Evolutionary conservation across 1,139 yeast genomes (phyloP), one percentile per base, ranked within the genome.

Genomic region (Eremothecium sinecaudum): DNA sequence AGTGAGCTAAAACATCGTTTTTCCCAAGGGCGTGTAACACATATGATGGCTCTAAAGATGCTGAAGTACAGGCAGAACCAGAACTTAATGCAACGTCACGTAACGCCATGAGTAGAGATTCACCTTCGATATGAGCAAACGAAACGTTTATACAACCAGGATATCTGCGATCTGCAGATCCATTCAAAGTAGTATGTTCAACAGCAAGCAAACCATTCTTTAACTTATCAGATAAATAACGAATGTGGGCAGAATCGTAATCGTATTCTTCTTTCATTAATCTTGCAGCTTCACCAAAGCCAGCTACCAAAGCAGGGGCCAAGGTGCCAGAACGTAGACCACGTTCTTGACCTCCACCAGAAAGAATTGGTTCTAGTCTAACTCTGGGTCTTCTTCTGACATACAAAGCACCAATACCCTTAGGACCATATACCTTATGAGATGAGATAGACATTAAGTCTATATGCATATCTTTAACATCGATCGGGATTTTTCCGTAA

Each of bases 331-430:
- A 82, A 63, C 99, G 74, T 51, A 90, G 69, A 42, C 98, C 98
- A 64, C 99, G 79, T 65, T 90, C 99, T 66, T 90, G 99, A 36
- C 99, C 99, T 61, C 99, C 99, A 48, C 99, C 99, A 42, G 86
- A 80, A 47, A 90, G 81, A 40, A 90, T 67, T 22, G 99, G 96
- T 46, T 87, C 96, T 46, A 90, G 61, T 71, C 99, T 79, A 35
- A 92, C 98, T 64, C 99, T 78, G 46, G 99, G 99, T 62, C 98
- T 77, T 71, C 99, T 81, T 63, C 98, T 78, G 25, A 92, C 90
- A 56, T 73, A 90, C 50, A 87, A 69, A 11, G 98, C 99, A 52
- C 99, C 99, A 45, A 86, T 73, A 43, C 99, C 99, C 73, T 79
- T 90, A 45, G 99, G 99, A 4, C 98, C 99, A 60, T 92, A 90